phyloP scores from a whole-genome alignment of 2,329 filamentous ascomycete species.

The Fusarium subglutinans region DNA sequence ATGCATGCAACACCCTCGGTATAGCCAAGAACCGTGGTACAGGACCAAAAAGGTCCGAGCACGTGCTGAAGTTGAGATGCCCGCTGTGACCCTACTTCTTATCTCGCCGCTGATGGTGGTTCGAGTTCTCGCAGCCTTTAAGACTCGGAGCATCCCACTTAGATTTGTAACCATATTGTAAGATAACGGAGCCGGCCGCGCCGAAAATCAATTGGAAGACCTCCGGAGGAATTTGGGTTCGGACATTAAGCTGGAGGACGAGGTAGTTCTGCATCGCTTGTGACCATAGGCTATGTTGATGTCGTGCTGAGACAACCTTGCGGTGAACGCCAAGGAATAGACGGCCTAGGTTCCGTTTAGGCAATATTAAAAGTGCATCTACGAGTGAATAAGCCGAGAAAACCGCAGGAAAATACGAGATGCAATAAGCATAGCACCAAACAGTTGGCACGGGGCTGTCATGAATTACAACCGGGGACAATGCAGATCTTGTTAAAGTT shows the following conservation, averaged over 20 bases:
- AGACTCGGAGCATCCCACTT: not conserved
- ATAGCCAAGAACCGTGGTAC: not conserved
- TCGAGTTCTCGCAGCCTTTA: not conserved
- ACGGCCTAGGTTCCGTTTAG: not conserved
- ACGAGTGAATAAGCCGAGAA: not conserved
- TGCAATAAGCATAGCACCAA: accelerated
- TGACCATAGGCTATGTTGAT: not conserved
- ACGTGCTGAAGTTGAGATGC: not conserved
- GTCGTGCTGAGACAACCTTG: not conserved
- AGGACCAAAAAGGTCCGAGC: not conserved
- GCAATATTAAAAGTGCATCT: not conserved
- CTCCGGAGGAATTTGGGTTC: not conserved
- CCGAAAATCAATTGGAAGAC: not conserved
- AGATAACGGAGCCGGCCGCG: not conserved
- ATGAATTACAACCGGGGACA: not conserved
- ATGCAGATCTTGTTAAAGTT: no score
- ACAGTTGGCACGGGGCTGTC: not conserved
- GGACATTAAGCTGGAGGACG: no score
- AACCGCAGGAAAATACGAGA: not conserved
- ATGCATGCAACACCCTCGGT: not conserved
- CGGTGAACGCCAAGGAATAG: not conserved
- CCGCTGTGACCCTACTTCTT: not conserved
- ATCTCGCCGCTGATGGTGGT: not conserved
- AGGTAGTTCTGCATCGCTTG: no score
- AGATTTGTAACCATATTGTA: not conserved